Percentiles rank a stretch among this genome's conserved stretches.
Evolutionary conservation across 148 eudicot species (phyloP).

Genomic region (Linanthus parryae): DNA sequence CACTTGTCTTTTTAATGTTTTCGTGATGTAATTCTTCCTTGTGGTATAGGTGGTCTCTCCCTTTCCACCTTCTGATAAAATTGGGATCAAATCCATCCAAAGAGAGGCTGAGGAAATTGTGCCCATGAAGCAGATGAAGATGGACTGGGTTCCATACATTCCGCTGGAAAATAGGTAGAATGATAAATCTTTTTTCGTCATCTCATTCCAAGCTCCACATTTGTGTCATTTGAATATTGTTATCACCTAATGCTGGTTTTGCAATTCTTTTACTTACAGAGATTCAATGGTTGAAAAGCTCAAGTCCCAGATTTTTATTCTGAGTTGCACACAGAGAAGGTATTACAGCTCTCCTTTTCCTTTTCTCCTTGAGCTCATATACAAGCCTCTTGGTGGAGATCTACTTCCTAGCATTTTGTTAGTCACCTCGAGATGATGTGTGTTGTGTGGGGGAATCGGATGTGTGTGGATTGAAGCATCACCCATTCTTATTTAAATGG

Average conservation of each 20-base stretch:
- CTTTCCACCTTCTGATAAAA: conserved; percentile 93
- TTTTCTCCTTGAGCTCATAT: too few relatives aligned
- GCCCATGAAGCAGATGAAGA: conserved; percentile 96
- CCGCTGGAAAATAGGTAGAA: conserved; percentile 68
- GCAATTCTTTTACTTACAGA: conserved; percentile 32
- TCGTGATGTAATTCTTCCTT: background rate
- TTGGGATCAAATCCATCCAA: conserved; percentile 93
- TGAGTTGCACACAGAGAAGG: conserved; percentile 90
- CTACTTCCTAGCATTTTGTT: too few relatives aligned
- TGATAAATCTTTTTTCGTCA: too few relatives aligned
- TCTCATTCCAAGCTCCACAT: too few relatives aligned
- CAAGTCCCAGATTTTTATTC: conserved; percentile 68
- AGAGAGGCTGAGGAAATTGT: conserved; percentile 92
- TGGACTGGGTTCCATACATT: conserved; percentile 99
- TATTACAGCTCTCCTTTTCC: conserved; percentile 15
- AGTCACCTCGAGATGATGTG: too few relatives aligned
- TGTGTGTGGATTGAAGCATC: too few relatives aligned
- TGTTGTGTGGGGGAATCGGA: too few relatives aligned
- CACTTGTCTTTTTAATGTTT: background rate
- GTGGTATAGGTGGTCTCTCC: conserved; percentile 72
- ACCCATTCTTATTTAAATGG: too few relatives aligned
- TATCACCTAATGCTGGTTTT: background rate
- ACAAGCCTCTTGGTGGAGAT: too few relatives aligned
- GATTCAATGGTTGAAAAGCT: conserved; percentile 67
- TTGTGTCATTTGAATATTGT: too few relatives aligned